These are phyloP conservation scores for Knufia fluminis DNA, from an alignment of 2,329 filamentous ascomycete species.

Conservation along the genomic window DNA sequence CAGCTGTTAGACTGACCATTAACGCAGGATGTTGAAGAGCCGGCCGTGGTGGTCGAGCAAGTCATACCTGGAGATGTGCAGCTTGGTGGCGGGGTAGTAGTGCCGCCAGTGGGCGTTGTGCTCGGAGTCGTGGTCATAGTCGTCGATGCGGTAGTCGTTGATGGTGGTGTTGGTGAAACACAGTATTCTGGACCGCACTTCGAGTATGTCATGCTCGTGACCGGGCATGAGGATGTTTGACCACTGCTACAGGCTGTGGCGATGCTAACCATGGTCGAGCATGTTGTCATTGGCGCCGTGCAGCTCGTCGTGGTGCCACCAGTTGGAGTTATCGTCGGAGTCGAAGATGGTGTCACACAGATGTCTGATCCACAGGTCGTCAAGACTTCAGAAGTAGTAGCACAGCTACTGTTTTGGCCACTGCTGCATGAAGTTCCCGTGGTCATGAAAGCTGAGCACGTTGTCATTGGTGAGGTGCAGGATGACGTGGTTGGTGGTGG, in stretches of 20 bases:
- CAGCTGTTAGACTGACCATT: too few relatives aligned
- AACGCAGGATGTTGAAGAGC: too few relatives aligned
- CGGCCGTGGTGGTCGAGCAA: background rate
- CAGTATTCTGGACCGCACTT: background rate
- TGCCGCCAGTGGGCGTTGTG: background rate
- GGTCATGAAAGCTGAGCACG: slow-evolving; percentile 3
- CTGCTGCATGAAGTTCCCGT: background rate
- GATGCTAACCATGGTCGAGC: background rate
- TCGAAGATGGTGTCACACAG: background rate
- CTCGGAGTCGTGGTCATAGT: background rate
- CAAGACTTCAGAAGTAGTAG: background rate
- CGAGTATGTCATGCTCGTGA: background rate
- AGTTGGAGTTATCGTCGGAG: background rate
- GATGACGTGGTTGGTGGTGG: background rate
- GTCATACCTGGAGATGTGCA: background rate
- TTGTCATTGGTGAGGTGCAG: slow-evolving; percentile 4
- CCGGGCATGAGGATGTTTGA: background rate
- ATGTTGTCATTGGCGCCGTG: background rate
- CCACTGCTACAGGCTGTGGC: background rate
- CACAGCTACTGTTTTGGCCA: background rate
- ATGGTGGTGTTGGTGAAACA: background rate
- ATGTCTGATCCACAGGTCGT: background rate
- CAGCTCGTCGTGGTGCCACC: background rate
- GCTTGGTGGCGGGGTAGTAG: background rate
- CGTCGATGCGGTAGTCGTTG: background rate